Percentiles rank a stretch among this genome's conserved stretches.
Conservation (phyloP, 331 rosid genomes). For the Arachis monticola region DNA sequence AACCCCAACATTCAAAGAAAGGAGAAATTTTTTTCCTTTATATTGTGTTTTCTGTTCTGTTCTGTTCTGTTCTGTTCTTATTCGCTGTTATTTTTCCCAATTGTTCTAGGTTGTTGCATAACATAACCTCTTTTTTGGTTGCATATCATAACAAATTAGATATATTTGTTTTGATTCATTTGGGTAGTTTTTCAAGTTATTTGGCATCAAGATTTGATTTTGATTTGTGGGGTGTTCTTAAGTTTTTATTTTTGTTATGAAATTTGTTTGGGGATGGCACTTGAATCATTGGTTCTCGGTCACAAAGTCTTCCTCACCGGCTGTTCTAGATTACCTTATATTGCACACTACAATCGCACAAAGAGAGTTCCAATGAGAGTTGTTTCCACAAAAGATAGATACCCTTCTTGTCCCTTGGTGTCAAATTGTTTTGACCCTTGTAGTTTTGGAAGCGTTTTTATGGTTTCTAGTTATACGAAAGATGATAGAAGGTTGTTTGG, state of each 20-base stretch:
- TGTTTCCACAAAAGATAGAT: conserved; percentile 45
- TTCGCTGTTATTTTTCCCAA: neutral
- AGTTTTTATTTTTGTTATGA: conserved; percentile 14
- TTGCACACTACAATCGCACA: conserved; percentile 41
- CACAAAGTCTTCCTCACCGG: conserved; percentile 46
- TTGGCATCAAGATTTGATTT: conserved; percentile 41
- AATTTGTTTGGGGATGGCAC: conserved; percentile 57
- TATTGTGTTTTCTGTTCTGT: conserved; percentile 10
- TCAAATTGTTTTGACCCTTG: conserved; percentile 49
- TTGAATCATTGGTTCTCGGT: conserved; percentile 58
- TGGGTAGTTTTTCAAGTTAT: neutral
- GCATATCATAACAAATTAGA: neutral
- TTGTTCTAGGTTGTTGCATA: neutral
- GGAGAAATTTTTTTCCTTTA: neutral
- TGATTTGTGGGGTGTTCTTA: conserved; percentile 32
- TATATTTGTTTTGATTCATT: neutral
- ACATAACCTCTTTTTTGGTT: conserved; percentile 2
- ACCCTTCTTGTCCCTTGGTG: conserved; percentile 49
- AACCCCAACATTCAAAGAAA: neutral
- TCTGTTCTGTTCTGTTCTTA: too few relatives aligned
- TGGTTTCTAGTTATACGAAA: conserved; percentile 38
- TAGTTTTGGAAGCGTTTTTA: conserved; percentile 44
- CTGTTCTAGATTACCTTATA: conserved; percentile 48
- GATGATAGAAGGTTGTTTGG: conserved; percentile 29
- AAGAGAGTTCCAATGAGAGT: conserved; percentile 54